These are phyloP conservation scores for Fibroporia radiculosa DNA, from an alignment of 768 basidiomycete genomes.

Conservation along the genomic window DNA sequence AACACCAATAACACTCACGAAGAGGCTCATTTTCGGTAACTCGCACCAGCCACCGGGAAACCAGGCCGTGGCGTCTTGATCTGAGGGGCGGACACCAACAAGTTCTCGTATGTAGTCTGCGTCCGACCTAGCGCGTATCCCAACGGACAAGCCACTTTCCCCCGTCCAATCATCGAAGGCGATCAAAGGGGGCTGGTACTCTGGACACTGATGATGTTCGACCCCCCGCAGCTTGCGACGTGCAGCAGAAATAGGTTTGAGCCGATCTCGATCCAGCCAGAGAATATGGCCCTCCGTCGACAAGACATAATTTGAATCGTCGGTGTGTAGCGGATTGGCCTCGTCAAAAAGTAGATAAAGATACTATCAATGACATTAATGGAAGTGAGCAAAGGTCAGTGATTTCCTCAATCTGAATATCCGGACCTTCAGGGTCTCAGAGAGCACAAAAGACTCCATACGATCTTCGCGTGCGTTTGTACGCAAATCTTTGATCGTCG, in stretches of 20 bases:
- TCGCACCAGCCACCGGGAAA: slow-evolving; percentile 70
- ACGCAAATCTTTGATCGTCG: slow-evolving; percentile 73
- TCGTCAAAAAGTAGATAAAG: slow-evolving; percentile 90
- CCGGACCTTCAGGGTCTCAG: slow-evolving; percentile 81
- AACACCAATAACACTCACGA: slow-evolving; percentile 40
- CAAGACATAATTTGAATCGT: slow-evolving; percentile 84
- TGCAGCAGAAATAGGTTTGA: slow-evolving; percentile 49
- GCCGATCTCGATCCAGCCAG: slow-evolving; percentile 45
- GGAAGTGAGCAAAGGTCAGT: not conserved
- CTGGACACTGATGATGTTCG: slow-evolving; percentile 68
- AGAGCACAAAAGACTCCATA: slow-evolving; percentile 96
- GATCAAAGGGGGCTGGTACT: slow-evolving; percentile 43
- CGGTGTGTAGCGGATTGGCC: slow-evolving; percentile 60
- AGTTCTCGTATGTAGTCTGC: slow-evolving; percentile 75
- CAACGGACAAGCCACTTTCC: slow-evolving; percentile 47
- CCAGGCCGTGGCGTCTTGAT: slow-evolving; percentile 52
- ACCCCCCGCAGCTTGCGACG: slow-evolving; percentile 55
- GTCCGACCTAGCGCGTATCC: slow-evolving; percentile 68
- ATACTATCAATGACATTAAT: slow-evolving; percentile 45
- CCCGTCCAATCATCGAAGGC: slow-evolving; percentile 24
- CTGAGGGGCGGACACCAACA: slow-evolving; percentile 44
- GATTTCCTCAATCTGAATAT: not conserved
- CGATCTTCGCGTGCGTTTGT: slow-evolving; percentile 78
- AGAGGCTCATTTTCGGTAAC: slow-evolving; percentile 55
- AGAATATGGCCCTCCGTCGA: slow-evolving; percentile 95